A percentile compares a stretch with the other conserved stretches of the same genome.
These are phyloP conservation scores for Trichoderma breve DNA, from an alignment of 2,329 filamentous ascomycete genomes.

Conservation along the genomic window DNA sequence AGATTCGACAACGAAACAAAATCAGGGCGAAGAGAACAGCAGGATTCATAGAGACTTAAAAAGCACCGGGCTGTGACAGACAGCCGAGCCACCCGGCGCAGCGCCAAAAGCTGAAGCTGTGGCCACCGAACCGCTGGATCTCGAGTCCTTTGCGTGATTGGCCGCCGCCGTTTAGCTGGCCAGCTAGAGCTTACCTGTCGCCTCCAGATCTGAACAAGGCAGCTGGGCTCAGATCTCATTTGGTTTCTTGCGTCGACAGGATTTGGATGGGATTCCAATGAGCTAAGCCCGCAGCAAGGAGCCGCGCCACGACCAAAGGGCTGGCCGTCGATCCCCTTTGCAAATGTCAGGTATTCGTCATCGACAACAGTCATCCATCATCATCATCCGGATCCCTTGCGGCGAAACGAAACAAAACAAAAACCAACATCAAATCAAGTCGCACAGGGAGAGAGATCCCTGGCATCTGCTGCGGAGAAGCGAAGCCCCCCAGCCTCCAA, in stretches of 20 bases:
- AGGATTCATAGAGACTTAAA: background rate
- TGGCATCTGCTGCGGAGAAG: background rate
- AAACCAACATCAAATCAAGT: background rate
- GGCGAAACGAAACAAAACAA: background rate
- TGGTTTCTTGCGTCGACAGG: background rate
- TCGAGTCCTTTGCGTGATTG: background rate
- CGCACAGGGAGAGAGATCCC: background rate
- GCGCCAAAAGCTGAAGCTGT: background rate
- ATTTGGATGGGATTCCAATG: background rate
- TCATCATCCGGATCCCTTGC: background rate
- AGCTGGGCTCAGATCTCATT: conserved; percentile 2
- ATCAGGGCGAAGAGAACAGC: background rate
- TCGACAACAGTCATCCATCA: background rate
- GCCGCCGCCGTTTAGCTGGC: background rate
- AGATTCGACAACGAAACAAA: background rate
- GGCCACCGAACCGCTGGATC: conserved; percentile 5
- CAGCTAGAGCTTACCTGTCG: conserved; percentile 7
- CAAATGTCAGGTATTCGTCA: background rate
- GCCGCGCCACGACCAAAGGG: background rate
- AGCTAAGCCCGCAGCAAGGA: background rate
- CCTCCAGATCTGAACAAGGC: background rate
- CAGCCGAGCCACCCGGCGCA: conserved; percentile 15
- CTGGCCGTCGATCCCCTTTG: background rate
- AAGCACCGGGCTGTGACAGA: background rate
- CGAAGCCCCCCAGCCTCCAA: background rate